phyloP scores from a whole-genome alignment of 2,329 filamentous ascomycete genomes.

The Podosphaera aphanis region DNA sequence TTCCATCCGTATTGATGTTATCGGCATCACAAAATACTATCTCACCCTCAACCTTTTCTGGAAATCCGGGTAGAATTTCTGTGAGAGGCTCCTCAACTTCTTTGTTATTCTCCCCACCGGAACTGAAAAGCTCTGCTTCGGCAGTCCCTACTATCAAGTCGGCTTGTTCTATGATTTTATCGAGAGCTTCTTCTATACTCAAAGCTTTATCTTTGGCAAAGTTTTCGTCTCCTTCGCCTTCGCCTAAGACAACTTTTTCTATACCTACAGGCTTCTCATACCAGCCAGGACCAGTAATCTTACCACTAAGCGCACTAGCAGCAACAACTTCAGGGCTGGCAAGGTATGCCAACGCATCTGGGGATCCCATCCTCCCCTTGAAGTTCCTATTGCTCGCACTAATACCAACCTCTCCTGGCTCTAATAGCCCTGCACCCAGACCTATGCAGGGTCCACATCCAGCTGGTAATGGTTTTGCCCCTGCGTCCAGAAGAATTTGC shows the following conservation, averaged over 20 bases:
- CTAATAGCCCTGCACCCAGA: constrained; percentile 50
- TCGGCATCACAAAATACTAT: constrained; percentile 72
- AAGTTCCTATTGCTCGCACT: constrained; percentile 72
- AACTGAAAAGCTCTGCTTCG: constrained; percentile 14
- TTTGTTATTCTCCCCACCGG: constrained; percentile 11
- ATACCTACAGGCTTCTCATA: constrained; percentile 50
- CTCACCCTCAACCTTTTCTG: constrained; percentile 59
- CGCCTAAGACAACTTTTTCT: constrained; percentile 42
- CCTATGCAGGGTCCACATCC: constrained; percentile 77
- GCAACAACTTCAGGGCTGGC: constrained; percentile 80
- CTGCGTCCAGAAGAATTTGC: constrained; percentile 60
- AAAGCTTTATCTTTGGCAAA: constrained; percentile 30
- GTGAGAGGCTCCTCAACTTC: constrained; percentile 23
- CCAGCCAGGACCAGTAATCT: constrained; percentile 53
- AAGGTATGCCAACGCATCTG: constrained; percentile 62
- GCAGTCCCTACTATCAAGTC: constrained; percentile 24
- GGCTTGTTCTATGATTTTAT: constrained; percentile 44
- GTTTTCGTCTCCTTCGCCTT: constrained; percentile 19
- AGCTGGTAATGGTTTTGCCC: constrained; percentile 45
- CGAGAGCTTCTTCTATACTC: constrained; percentile 40
- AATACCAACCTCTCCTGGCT: constrained; percentile 72
- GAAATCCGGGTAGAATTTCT: constrained; percentile 66
- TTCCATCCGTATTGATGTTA: constrained; percentile 79
- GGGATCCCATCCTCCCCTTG: constrained; percentile 71
- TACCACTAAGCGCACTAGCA: constrained; percentile 55